A percentile compares a stretch with the other conserved stretches of the same genome.
Conservation (phyloP, 306 rosid species). For the Casuarina glauca region DNA sequence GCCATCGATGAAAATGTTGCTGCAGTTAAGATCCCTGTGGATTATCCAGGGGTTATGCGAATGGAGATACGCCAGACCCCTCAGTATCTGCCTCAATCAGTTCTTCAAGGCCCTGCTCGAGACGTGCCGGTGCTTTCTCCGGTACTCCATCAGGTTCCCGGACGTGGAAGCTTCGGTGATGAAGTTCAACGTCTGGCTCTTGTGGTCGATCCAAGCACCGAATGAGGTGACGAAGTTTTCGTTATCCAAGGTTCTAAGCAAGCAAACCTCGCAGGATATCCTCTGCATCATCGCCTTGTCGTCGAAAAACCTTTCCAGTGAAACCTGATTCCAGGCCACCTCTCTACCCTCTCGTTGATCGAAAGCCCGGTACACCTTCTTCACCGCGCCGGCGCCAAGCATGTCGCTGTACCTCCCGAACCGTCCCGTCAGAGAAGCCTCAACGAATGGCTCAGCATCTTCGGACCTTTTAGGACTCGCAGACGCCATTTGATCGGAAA, state of each 20-base stretch:
- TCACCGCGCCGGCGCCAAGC: slow-evolving; percentile 12
- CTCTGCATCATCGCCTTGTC: neutral
- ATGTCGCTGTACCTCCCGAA: neutral
- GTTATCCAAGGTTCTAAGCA: slow-evolving; percentile 5
- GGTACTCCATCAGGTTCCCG: slow-evolving; percentile 12
- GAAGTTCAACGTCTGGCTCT: slow-evolving; percentile 4
- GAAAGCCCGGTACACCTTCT: slow-evolving; percentile 25
- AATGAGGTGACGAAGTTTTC: neutral
- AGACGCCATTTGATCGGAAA: neutral
- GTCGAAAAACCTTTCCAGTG: neutral
- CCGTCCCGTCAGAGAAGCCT: slow-evolving; percentile 14
- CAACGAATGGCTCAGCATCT: slow-evolving; percentile 4
- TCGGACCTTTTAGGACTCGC: neutral
- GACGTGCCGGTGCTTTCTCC: slow-evolving; percentile 8
- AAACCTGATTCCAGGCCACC: slow-evolving; percentile 31
- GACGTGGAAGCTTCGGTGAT: slow-evolving; percentile 14
- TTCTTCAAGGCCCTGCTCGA: slow-evolving; percentile 10
- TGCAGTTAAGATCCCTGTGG: slow-evolving; percentile 30
- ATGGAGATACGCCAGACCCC: slow-evolving; percentile 29
- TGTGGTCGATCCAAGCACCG: neutral
- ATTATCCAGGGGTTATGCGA: slow-evolving; percentile 15
- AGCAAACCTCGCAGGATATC: neutral
- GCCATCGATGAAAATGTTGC: slow-evolving; percentile 31
- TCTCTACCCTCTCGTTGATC: slow-evolving; percentile 11
- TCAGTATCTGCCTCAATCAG: slow-evolving; percentile 27